Conservation (phyloP, 257 asterid genomes). For the Solanum pimpinellifolium region DNA sequence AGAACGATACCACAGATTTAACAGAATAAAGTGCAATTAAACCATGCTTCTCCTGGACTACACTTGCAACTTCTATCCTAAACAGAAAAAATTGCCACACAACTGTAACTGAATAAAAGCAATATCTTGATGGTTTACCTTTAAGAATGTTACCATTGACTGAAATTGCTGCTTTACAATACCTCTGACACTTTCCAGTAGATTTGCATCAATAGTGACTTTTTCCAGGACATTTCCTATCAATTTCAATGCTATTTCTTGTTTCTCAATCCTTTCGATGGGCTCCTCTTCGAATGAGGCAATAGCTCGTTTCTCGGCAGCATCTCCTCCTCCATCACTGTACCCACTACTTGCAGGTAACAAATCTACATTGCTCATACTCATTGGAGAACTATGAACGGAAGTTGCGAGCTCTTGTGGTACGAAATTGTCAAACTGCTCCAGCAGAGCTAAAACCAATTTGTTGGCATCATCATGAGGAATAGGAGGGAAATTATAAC, state of each 20-base stretch:
- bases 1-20: background rate
- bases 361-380: conserved; percentile 63
- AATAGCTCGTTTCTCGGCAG: conserved; percentile 27
- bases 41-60: background rate
- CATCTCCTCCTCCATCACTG: conserved; percentile 27
- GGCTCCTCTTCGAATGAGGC: conserved; percentile 62
- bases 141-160: conserved; percentile 66
- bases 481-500: conserved; percentile 66
- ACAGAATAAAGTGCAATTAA: background rate
- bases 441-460: conserved; percentile 52
- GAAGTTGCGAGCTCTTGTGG: conserved; percentile 30
- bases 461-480: conserved; percentile 55
- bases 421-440: conserved; percentile 42
- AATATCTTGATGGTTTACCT: conserved; percentile 29
- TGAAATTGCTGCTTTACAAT: conserved; percentile 62
- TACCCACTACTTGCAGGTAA: conserved; percentile 25
- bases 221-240: conserved; percentile 51
- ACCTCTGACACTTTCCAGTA: conserved; percentile 72
- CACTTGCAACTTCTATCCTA: background rate
- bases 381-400: conserved; percentile 32
- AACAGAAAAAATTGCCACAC: background rate
- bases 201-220: conserved; percentile 45
- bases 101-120: background rate
- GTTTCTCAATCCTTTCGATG: conserved; percentile 66
- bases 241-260: conserved; percentile 59